Percentiles rank a stretch among this genome's conserved stretches.
Evolutionary conservation across 768 basidiomycete species (phyloP).

Genomic region (Auriscalpium vulgare): DNA sequence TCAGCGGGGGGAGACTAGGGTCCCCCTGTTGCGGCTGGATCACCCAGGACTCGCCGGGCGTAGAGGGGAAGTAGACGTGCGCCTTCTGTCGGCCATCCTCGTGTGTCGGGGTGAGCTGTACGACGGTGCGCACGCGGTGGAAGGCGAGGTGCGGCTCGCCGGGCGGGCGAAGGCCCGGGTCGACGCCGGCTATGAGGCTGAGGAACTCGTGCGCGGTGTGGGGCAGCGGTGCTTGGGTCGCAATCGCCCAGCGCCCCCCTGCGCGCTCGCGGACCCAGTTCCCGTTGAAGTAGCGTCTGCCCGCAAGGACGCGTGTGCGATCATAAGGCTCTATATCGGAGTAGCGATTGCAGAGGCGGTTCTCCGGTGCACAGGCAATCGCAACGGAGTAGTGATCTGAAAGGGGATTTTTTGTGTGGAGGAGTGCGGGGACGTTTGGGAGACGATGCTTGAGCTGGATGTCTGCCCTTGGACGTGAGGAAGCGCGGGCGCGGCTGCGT

Average conservation of each 20-base stretch:
- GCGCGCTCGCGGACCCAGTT: constrained; percentile 75
- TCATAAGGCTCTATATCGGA: constrained; percentile 72
- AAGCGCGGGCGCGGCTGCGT: constrained; percentile 23
- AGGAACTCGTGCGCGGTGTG: constrained; percentile 70
- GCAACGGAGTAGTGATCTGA: constrained; percentile 48
- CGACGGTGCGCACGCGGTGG: constrained; percentile 60
- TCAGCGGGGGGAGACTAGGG: constrained; percentile 30
- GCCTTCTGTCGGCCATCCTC: constrained; percentile 70
- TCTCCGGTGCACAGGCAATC: constrained; percentile 36
- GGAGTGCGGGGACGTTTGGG: constrained; percentile 13
- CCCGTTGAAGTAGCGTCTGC: constrained; percentile 67
- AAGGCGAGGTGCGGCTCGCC: constrained; percentile 13
- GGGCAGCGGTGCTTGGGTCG: constrained; percentile 73
- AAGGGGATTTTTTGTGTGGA: constrained; percentile 16
- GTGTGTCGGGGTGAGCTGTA: constrained; percentile 71
- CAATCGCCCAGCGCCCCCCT: constrained; percentile 78
- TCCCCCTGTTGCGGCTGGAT: constrained; percentile 38
- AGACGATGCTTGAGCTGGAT: constrained; percentile 11
- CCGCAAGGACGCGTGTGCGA: constrained; percentile 62
- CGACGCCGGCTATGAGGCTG: constrained; percentile 43
- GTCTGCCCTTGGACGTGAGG: constrained; percentile 15
- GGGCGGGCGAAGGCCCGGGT: constrained; percentile 30
- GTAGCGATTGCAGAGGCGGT: constrained; percentile 59
- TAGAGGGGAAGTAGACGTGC: constrained; percentile 64
- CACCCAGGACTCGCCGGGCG: constrained; percentile 41